A percentile compares a stretch with the other conserved stretches of the same genome.
phyloP scores from a whole-genome alignment of 768 basidiomycete species.

The Mycena sanguinolenta region DNA sequence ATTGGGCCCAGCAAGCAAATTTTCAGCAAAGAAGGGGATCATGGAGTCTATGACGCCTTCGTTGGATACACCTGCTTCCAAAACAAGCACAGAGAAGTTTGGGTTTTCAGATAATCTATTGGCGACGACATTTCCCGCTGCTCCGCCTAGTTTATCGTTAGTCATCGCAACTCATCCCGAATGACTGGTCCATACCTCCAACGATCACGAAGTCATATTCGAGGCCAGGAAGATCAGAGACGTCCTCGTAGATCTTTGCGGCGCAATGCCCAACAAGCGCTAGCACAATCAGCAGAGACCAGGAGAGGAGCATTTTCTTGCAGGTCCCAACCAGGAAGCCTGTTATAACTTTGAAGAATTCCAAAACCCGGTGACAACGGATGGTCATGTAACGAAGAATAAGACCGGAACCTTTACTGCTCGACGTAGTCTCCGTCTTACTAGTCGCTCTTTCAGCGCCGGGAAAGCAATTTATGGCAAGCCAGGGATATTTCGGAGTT shows the following conservation, averaged over 20 bases:
- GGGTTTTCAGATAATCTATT: neutral
- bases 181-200: neutral
- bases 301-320: neutral
- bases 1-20: neutral
- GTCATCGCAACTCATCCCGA: neutral
- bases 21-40: neutral
- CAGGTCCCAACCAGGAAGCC: neutral
- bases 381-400: no score
- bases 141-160: neutral
- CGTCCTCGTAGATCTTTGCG: neutral
- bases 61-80: neutral
- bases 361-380: no score
- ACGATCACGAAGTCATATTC: conserved; percentile 3
- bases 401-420: no score
- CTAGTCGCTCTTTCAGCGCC: no score
- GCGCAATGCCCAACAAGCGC: neutral
- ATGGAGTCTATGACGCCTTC: neutral
- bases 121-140: neutral
- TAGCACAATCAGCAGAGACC: neutral
- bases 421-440: no score
- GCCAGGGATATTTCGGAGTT: no score
- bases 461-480: no score
- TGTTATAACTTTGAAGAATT: neutral
- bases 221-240: neutral
- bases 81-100: conserved; percentile 3